Conservation (phyloP, 768 basidiomycete species). For the Calocera cornea region DNA sequence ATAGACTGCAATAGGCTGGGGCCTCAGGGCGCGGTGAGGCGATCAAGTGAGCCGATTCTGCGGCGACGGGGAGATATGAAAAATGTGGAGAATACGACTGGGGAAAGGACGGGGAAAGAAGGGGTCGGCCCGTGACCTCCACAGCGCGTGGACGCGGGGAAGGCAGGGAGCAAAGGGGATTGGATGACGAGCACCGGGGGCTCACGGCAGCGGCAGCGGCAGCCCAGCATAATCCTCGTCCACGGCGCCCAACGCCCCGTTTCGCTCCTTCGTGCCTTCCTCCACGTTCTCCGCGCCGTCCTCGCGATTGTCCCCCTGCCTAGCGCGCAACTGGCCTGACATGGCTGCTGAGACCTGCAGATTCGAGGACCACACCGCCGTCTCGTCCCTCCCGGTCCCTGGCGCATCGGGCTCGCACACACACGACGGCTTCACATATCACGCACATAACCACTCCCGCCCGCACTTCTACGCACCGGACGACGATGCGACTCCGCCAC, state of each 20-base stretch:
- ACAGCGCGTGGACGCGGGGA: background rate
- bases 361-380: background rate
- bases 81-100: constrained; percentile 1
- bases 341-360: constrained; percentile 2
- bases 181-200: background rate
- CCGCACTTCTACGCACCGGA: background rate
- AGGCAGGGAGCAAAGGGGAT: background rate
- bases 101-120: background rate
- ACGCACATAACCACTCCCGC: background rate
- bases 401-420: background rate
- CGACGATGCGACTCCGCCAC: background rate
- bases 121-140: constrained; percentile 4
- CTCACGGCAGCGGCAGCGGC: background rate
- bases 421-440: background rate
- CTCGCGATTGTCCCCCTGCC: background rate
- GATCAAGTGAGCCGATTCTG: background rate
- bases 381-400: background rate
- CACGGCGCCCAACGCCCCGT: background rate
- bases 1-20: background rate
- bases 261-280: background rate
- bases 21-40: background rate
- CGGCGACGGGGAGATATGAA: background rate
- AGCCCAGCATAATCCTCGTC: background rate
- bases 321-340: background rate
- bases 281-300: background rate